phyloP scores from a whole-genome alignment of 768 basidiomycete genomes.

The Tulasnella sp. region DNA sequence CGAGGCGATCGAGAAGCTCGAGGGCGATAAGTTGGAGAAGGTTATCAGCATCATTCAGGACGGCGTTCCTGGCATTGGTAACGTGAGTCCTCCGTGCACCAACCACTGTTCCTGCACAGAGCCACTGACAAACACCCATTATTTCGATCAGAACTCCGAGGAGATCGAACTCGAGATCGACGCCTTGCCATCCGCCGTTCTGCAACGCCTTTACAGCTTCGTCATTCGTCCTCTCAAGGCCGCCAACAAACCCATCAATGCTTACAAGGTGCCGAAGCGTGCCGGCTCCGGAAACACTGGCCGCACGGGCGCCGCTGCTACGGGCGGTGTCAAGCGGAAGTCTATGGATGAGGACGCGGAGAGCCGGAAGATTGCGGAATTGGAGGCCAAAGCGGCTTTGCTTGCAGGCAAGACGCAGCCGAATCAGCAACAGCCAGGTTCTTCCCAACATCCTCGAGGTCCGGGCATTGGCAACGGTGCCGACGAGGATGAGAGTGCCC shows the following conservation, averaged over 20 bases:
- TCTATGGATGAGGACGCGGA: conserved; percentile 97
- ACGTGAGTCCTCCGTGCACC: conserved; percentile 48
- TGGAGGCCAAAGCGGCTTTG: conserved; percentile 80
- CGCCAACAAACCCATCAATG: conserved; percentile 18
- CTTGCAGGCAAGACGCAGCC: conserved; percentile 44
- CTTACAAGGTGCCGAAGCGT: conserved; percentile 30
- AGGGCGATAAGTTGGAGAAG: conserved; percentile 39
- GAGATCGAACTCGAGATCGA: conserved; percentile 99
- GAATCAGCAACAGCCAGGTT: conserved; percentile 34
- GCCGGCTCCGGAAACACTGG: conserved; percentile 35
- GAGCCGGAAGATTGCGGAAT: conserved; percentile 84
- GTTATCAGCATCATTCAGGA: conserved; percentile 23
- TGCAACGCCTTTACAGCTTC: conserved; percentile 92
- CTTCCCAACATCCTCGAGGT: conserved; percentile 29
- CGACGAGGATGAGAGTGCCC: conserved; percentile 18
- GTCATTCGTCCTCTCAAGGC: conserved; percentile 63
- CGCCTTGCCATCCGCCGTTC: conserved; percentile 71
- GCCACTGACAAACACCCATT: neutral
- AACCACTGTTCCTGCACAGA: neutral
- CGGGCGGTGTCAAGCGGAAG: conserved; percentile 86
- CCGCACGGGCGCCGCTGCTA: conserved; percentile 63
- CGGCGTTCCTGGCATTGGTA: conserved; percentile 77
- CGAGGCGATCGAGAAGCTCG: conserved; percentile 82
- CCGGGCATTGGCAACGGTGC: conserved; percentile 19
- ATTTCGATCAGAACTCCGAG: conserved; percentile 64